These are phyloP conservation scores for Peziza echinospora DNA, from an alignment of 495 filamentous ascomycete species.

Conservation along the genomic window DNA sequence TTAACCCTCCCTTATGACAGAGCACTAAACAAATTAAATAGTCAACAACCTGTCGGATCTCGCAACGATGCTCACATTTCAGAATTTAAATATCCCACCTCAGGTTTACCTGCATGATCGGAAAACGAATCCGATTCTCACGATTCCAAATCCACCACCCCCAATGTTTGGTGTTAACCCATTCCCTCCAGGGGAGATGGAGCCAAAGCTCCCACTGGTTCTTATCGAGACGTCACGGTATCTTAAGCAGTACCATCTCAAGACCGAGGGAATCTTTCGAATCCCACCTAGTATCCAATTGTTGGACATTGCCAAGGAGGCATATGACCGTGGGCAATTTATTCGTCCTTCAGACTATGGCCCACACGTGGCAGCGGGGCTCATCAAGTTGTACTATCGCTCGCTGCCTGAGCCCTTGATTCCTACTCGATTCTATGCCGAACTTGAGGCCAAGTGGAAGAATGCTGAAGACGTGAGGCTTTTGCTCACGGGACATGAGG, in stretches of 20 bases:
- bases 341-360: constrained; percentile 29
- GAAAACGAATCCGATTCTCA: constrained; percentile 26
- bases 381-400: constrained; percentile 36
- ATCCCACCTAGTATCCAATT: constrained; percentile 27
- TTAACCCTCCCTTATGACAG: too few relatives aligned
- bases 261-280: constrained; percentile 31
- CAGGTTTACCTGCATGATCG: constrained; percentile 32
- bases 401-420: constrained; percentile 31
- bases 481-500: constrained; percentile 14
- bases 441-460: constrained; percentile 16
- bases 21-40: too few relatives aligned
- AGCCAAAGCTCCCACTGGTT: constrained; percentile 27
- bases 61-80: constrained; percentile 28
- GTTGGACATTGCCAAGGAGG: constrained; percentile 28
- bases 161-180: constrained; percentile 16
- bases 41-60: constrained; percentile 28
- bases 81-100: constrained; percentile 29
- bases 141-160: constrained; percentile 27
- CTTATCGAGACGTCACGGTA: constrained; percentile 31
- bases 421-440: constrained; percentile 23
- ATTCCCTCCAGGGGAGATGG: constrained; percentile 21
- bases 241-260: constrained; percentile 26
- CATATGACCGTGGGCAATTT: constrained; percentile 32
- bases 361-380: constrained; percentile 27
- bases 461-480: constrained; percentile 3